Base-by-base conservation (phyloP, 805 yeast species). In the Starmerella etchellsii region DNA sequence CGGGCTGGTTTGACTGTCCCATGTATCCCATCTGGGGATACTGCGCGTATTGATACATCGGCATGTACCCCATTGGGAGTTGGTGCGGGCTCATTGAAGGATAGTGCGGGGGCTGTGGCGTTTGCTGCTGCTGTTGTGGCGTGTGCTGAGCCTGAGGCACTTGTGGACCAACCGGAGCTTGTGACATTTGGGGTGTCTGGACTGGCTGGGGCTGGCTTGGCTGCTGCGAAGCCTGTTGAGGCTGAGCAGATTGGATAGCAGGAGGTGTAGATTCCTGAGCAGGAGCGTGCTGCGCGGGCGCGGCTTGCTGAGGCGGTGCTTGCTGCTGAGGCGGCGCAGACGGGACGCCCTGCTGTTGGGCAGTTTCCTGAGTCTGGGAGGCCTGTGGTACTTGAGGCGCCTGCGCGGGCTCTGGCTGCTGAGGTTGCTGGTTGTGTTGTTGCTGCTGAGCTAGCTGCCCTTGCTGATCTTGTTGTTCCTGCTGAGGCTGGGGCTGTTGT, bases 11-110 rank as follows among this genome's bases (percentile, higher is more conserved):
- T 34, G 37, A 42, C 36, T 42, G 48, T n/a, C 39, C 13, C 32
- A 16, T 15, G 32, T 18, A 16, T 19, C 21, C 21, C 4, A 18
- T 19, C n/a, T 18, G 36, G 26, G 26, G 36, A 19, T 33, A 33
- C 36, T 33, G 36, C 15, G 25, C 29, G 26, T 50, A 43, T 34
- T 39, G 47, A 39, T 48, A 40, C 50, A 47, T 48, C 4, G 52
- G 51, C 43, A 48, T 43, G 39, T 43, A 48, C 7, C 49, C 50
- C 51, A 48, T 47, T 35, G 38, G 34, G 43, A 40, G 31, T 36
- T 47, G 50, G 35, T 41, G 44, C 24, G 44, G 26, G 25, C 35
- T 31, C 35, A 31, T 31, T 6, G 31, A 35, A 8, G 29, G 34
- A 35, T 37, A 38, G 11, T 31, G 41, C 8, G 22, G 41, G n/a